A percentile compares a stretch with the other conserved stretches of the same genome.
Evolutionary conservation across 2,329 filamentous ascomycete species (phyloP).

Genomic region (Penicillium corylophilum): DNA sequence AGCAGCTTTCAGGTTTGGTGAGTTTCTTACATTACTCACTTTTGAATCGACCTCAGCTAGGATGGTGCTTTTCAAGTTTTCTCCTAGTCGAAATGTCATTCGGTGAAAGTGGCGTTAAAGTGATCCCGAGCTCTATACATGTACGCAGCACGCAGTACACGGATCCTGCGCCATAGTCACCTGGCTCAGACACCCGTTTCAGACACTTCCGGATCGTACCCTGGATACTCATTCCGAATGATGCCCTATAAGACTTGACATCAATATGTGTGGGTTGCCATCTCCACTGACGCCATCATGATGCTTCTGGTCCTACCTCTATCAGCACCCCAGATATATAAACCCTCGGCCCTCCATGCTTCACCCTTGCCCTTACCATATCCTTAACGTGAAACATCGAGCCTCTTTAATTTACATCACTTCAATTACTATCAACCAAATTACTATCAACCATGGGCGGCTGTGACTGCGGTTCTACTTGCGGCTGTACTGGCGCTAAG

Average conservation of each 20-base stretch:
- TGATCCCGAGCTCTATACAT: not conserved
- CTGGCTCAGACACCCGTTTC: not conserved
- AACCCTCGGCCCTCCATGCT: not conserved
- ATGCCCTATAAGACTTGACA: not conserved
- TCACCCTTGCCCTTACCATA: too few relatives aligned
- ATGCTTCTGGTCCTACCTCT: constrained; percentile 11
- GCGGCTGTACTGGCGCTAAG: constrained; percentile 32
- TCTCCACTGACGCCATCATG: constrained; percentile 23
- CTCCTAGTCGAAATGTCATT: too few relatives aligned
- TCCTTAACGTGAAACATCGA: not conserved
- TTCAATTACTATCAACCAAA: too few relatives aligned
- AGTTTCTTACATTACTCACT: too few relatives aligned
- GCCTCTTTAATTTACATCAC: not conserved
- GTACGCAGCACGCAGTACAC: too few relatives aligned
- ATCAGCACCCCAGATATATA: constrained; percentile 3
- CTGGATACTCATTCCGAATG: not conserved
- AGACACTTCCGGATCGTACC: not conserved
- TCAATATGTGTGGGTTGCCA: not conserved
- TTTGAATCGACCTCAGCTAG: too few relatives aligned
- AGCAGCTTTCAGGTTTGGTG: too few relatives aligned
- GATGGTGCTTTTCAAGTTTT: too few relatives aligned
- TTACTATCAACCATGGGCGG: constrained; percentile 29
- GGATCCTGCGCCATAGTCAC: not conserved
- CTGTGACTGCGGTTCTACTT: constrained; percentile 36
- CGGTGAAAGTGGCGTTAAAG: not conserved